Evolutionary conservation across 2,329 filamentous ascomycete genomes (phyloP), one percentile per base, ranked within the genome.

Genomic region (Xylariaceae sp.): DNA sequence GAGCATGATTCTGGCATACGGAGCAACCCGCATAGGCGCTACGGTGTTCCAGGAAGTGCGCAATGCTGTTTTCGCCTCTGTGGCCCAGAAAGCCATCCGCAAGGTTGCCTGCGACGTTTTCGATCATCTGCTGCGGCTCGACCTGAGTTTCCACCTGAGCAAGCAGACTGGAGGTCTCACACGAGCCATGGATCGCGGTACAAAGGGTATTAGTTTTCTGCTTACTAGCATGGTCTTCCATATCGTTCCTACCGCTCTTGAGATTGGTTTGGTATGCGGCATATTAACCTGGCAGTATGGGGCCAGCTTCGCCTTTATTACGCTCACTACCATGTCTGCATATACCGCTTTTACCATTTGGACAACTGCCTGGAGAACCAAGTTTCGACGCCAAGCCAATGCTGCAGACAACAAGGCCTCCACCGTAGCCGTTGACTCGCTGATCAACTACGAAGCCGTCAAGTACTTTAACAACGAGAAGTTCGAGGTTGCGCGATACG

Each of bases 401-500:
- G 91, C 92, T 4, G 95, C 94, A 0, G 95, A 99, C 68, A 99
- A 97, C 75, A 90, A 87, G 72, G 94, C 91, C 0, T 95, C 93
- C 0, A 97, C 93, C 0, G 91, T 97, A 6, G 93, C 93, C 0
- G 92, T 97, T 1, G 94, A 99, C 76, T 96, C 92, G 0, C 78
- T 99, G 54, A 96, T 99, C 79, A 99, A 99, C 77, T 99, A 97
- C 71, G 94, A 99, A 75, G 93, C 95, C 11, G 94, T 99, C 71
- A 99, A 99, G 76, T 96, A 97, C 77, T 99, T 97, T 78, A 99
- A 99, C 78, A 99, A 99, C 70, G 95, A 99, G 72, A 90, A 89
- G 65, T 97, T 92, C 66, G 94, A 99, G 76, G 90, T 96, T 49
- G 82, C 84, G 37, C 85, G 94, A 48, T 99, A 99, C 73, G 92